Conservation (phyloP, 768 basidiomycete species). For the Rhodotorula kratochvilovae region DNA sequence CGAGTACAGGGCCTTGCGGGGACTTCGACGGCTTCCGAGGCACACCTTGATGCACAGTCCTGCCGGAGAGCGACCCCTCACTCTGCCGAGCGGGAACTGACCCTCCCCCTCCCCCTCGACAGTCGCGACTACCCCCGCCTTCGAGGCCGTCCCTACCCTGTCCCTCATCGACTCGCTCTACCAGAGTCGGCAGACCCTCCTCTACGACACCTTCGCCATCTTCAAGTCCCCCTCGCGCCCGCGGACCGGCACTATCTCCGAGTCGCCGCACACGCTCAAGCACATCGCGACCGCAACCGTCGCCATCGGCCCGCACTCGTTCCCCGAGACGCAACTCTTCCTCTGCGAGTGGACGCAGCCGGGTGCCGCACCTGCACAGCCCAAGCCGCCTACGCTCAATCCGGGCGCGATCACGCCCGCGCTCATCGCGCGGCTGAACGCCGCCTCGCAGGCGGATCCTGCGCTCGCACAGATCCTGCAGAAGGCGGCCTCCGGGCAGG, state of each 20-base stretch:
- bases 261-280: slow-evolving; percentile 7
- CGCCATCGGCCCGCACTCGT: slow-evolving; percentile 31
- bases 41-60: too few species aligned
- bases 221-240: slow-evolving; percentile 1
- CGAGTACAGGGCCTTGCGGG: too few species aligned
- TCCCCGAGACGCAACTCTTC: slow-evolving; percentile 13
- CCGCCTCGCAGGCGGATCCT: slow-evolving; percentile 17
- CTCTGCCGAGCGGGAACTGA: not conserved
- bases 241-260: not conserved
- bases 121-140: not conserved
- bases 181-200: slow-evolving; percentile 8
- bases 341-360: slow-evolving; percentile 7
- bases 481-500: slow-evolving; percentile 21
- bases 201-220: slow-evolving; percentile 6
- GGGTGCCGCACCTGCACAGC: not conserved
- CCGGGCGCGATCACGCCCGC: slow-evolving; percentile 20
- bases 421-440: slow-evolving; percentile 26
- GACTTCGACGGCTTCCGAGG: too few species aligned
- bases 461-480: slow-evolving; percentile 7
- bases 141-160: not conserved
- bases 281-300: slow-evolving; percentile 16
- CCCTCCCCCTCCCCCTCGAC: not conserved
- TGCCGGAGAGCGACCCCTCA: too few species aligned
- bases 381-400: not conserved
- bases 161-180: slow-evolving; percentile 28